Conservation (phyloP, 78 protist genomes). For the Protostelium mycophagum region DNA sequence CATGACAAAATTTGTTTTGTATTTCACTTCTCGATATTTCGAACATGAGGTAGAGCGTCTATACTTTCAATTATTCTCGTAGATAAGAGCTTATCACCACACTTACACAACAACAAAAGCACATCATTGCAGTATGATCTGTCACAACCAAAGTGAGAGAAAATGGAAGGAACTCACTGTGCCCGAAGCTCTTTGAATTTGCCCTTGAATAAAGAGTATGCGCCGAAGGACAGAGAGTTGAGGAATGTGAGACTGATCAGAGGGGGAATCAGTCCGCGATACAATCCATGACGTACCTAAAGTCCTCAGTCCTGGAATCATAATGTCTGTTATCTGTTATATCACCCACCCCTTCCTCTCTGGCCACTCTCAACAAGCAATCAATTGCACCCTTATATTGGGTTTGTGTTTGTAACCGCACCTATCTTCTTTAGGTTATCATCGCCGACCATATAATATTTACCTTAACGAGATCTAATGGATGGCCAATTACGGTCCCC, state of each 20-base stretch:
- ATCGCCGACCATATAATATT: background rate
- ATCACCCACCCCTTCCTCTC: background rate
- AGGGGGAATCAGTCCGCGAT: background rate
- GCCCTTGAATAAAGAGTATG: background rate
- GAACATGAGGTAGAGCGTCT: too few relatives aligned
- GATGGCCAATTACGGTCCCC: background rate
- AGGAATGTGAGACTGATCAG: background rate
- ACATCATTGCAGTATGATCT: too few relatives aligned
- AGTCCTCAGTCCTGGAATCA: too few relatives aligned
- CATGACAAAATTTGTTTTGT: too few relatives aligned
- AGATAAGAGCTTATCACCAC: too few relatives aligned
- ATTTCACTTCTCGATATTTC: too few relatives aligned
- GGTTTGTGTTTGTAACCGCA: background rate
- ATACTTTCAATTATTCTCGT: too few relatives aligned
- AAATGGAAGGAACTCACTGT: background rate
- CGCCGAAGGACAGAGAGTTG: background rate
- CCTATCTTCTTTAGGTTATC: background rate
- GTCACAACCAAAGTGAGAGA: too few relatives aligned
- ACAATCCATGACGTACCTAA: background rate
- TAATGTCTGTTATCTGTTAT: background rate
- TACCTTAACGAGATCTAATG: background rate
- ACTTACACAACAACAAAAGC: too few relatives aligned
- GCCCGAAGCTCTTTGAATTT: background rate
- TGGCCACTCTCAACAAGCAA: background rate
- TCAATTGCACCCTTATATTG: background rate